These are phyloP conservation scores for Bassia scoparia DNA, from an alignment of 148 eudicot species.

Conservation along the genomic window DNA sequence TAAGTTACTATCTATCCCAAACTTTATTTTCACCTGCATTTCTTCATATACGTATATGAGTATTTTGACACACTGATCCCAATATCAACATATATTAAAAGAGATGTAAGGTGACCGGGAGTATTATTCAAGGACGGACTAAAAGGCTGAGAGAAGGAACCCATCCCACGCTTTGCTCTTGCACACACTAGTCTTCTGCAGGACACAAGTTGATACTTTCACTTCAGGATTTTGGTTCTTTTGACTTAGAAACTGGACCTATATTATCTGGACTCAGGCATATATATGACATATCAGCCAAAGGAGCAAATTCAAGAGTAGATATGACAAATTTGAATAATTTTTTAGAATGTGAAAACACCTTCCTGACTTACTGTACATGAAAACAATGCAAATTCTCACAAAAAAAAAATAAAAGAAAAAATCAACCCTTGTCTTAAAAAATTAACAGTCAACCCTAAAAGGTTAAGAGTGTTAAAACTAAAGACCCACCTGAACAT, in stretches of 20 bases:
- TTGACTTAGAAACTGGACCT: background rate
- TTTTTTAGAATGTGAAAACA: background rate
- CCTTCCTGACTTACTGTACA: background rate
- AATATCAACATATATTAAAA: background rate
- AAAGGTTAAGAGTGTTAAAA: background rate
- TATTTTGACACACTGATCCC: background rate
- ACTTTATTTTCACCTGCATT: background rate
- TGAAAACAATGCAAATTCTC: no score
- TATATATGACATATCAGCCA: no score
- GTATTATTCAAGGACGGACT: no score
- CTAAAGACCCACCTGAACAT: conserved; percentile 64
- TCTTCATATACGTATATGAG: background rate
- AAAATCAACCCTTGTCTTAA: no score
- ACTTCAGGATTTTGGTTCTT: background rate
- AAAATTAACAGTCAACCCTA: background rate
- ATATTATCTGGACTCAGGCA: background rate
- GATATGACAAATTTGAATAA: background rate
- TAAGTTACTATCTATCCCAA: background rate
- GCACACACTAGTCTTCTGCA: background rate
- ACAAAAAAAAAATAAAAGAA: no score
- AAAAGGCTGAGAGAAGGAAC: background rate
- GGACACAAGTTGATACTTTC: background rate
- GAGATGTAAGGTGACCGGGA: background rate
- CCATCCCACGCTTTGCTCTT: background rate
- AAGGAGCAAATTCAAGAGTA: background rate